phyloP scores from a whole-genome alignment of 768 basidiomycete species.

The Sporobolomyces roseus region DNA sequence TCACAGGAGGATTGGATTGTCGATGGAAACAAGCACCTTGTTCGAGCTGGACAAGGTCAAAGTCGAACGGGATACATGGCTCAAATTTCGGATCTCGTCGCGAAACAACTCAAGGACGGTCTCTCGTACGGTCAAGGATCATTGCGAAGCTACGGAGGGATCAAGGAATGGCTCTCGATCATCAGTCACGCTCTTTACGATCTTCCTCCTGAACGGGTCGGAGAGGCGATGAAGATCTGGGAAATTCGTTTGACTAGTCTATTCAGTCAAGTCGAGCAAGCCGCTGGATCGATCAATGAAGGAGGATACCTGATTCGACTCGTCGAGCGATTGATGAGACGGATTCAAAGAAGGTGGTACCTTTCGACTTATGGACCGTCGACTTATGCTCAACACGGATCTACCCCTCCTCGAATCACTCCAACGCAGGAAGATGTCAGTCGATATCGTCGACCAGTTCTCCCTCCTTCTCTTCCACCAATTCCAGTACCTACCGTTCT shows the following conservation, averaged over 20 bases:
- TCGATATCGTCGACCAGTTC: slow-evolving; percentile 20
- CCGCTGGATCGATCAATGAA: slow-evolving; percentile 48
- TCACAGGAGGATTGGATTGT: slow-evolving; percentile 30
- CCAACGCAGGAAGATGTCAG: slow-evolving; percentile 6
- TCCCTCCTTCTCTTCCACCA: slow-evolving; percentile 36
- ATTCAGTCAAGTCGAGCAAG: slow-evolving; percentile 43
- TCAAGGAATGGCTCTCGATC: slow-evolving; percentile 52
- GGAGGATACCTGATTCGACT: slow-evolving; percentile 54
- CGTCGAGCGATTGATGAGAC: slow-evolving; percentile 53
- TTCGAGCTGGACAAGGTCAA: neutral
- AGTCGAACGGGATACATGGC: slow-evolving; percentile 35
- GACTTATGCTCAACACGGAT: too few relatives aligned
- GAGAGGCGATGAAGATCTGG: neutral
- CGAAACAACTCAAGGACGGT: slow-evolving; percentile 37
- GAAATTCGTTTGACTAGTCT: slow-evolving; percentile 7
- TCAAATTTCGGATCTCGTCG: slow-evolving; percentile 36
- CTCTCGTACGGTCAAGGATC: slow-evolving; percentile 47
- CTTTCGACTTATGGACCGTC: slow-evolving; percentile 49
- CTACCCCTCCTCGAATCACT: neutral
- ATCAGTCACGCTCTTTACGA: slow-evolving; percentile 44
- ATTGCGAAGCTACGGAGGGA: slow-evolving; percentile 43
- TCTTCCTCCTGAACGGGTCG: neutral
- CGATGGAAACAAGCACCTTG: slow-evolving; percentile 11
- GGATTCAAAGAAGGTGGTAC: slow-evolving; percentile 54
- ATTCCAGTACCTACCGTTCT: slow-evolving; percentile 48